phyloP scores from a whole-genome alignment of 768 basidiomycete species.

The Exsudoporus frostii region DNA sequence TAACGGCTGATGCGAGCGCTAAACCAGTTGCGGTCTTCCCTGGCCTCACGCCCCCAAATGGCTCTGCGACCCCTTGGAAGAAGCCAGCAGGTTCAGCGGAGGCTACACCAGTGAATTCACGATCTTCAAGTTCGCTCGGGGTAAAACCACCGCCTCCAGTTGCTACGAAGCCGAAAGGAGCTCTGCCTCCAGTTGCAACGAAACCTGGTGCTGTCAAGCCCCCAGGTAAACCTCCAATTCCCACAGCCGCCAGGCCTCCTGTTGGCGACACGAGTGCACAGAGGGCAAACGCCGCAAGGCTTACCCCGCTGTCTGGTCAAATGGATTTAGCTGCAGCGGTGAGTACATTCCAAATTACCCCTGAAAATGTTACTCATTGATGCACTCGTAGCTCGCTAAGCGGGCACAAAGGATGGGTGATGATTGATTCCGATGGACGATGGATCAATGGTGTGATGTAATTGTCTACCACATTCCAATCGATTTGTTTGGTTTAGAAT shows the following conservation, averaged over 20 bases:
- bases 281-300: conserved; percentile 40
- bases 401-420: conserved; percentile 67
- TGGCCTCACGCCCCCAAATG: conserved; percentile 66
- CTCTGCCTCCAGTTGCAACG: conserved; percentile 52
- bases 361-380: not conserved
- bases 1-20: conserved; percentile 58
- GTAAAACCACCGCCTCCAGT: conserved; percentile 57
- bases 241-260: conserved; percentile 51
- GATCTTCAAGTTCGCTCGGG: conserved; percentile 49
- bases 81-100: conserved; percentile 40
- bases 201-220: conserved; percentile 52
- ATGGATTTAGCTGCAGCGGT: conserved; percentile 84
- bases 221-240: conserved; percentile 60
- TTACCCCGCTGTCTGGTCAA: conserved; percentile 53
- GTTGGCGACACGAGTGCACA: conserved; percentile 35
- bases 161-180: conserved; percentile 61
- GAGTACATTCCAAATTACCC: conserved; percentile 26
- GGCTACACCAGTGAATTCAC: conserved; percentile 44
- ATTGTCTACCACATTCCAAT: conserved; percentile 1
- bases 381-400: conserved; percentile 58
- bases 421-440: conserved; percentile 32
- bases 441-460: not conserved
- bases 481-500: conserved; percentile 14
- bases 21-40: conserved; percentile 84
- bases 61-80: conserved; percentile 74